Percentiles rank a stretch among this genome's conserved stretches.
Conservation (phyloP, 306 rosid species). For the Lathyrus sativus region DNA sequence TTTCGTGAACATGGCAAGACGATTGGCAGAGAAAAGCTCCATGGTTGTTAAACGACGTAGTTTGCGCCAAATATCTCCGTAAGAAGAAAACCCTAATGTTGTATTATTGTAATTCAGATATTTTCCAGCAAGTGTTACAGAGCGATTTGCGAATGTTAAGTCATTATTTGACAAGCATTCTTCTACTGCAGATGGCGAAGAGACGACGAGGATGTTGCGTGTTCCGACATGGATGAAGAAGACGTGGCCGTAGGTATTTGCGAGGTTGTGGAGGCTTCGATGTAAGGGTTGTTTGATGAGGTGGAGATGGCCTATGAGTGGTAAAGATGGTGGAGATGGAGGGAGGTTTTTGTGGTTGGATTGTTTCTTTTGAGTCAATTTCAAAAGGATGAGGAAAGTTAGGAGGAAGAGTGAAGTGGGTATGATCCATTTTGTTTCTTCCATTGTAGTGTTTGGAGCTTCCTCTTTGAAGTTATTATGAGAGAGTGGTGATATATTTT, state of each 20-base stretch:
- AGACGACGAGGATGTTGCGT: slow-evolving; percentile 42
- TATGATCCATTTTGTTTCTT: slow-evolving; percentile 3
- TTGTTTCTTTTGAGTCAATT: background rate
- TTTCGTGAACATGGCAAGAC: slow-evolving; percentile 22
- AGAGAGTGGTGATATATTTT: background rate
- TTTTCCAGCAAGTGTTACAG: slow-evolving; percentile 35
- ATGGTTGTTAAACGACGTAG: slow-evolving; percentile 31
- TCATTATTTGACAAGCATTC: slow-evolving; percentile 44
- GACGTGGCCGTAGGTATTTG: slow-evolving; percentile 36
- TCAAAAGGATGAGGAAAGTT: background rate
- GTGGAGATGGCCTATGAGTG: slow-evolving; percentile 56
- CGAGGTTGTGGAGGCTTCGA: slow-evolving; percentile 30
- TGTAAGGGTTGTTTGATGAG: slow-evolving; percentile 44
- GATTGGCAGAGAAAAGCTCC: slow-evolving; percentile 37
- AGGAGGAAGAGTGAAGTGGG: slow-evolving; percentile 25
- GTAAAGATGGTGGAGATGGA: slow-evolving; percentile 50
- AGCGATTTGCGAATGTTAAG: slow-evolving; percentile 49
- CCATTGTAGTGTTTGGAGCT: background rate
- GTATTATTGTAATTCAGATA: slow-evolving; percentile 39
- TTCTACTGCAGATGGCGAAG: slow-evolving; percentile 47
- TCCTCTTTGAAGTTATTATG: background rate
- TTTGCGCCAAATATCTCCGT: slow-evolving; percentile 42
- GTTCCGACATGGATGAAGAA: slow-evolving; percentile 38
- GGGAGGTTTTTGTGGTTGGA: slow-evolving; percentile 30
- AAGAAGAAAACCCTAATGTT: slow-evolving; percentile 18